Evolutionary conservation across 306 rosid genomes (phyloP).

Genomic region (Vigna mungo): DNA sequence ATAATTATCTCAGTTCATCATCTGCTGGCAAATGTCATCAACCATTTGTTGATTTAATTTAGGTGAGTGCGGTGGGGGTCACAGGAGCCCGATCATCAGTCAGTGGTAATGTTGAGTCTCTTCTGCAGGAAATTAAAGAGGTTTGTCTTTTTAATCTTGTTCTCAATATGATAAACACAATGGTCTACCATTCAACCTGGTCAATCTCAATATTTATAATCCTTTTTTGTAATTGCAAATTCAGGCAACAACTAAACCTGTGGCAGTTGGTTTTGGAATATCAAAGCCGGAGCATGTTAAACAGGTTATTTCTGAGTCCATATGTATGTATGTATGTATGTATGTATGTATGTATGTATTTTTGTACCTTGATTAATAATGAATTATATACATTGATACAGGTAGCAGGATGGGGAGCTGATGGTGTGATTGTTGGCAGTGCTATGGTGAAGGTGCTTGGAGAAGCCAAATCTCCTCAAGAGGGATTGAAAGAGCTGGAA

Average conservation of each 20-base stretch:
- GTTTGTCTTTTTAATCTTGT: conserved; percentile 52
- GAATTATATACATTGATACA: conserved; percentile 44
- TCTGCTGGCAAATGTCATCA: neutral
- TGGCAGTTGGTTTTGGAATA: conserved; percentile 97
- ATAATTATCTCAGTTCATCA: conserved; percentile 13
- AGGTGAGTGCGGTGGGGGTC: conserved; percentile 95
- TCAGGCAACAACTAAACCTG: conserved; percentile 84
- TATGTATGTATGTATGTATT: conserved; percentile 12
- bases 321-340: conserved; percentile 5
- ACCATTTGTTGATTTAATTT: conserved; percentile 39
- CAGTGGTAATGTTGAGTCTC: conserved; percentile 63
- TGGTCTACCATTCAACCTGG: conserved; percentile 36
- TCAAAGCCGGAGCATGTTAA: conserved; percentile 87
- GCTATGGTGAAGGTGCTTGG: conserved; percentile 87
- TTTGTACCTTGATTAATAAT: conserved; percentile 25
- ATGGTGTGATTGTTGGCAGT: conserved; percentile 94
- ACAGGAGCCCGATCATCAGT: conserved; percentile 92
- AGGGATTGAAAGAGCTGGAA: conserved; percentile 82
- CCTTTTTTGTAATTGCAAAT: neutral
- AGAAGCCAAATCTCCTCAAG: conserved; percentile 81
- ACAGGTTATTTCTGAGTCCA: conserved; percentile 59
- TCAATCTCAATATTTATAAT: conserved; percentile 25
- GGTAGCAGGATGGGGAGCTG: conserved; percentile 95
- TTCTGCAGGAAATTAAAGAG: conserved; percentile 80
- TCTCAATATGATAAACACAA: conserved; percentile 1